These are phyloP conservation scores for Wallacemonas sp. DNA, from an alignment of 208 protist species.

Conservation along the genomic window DNA sequence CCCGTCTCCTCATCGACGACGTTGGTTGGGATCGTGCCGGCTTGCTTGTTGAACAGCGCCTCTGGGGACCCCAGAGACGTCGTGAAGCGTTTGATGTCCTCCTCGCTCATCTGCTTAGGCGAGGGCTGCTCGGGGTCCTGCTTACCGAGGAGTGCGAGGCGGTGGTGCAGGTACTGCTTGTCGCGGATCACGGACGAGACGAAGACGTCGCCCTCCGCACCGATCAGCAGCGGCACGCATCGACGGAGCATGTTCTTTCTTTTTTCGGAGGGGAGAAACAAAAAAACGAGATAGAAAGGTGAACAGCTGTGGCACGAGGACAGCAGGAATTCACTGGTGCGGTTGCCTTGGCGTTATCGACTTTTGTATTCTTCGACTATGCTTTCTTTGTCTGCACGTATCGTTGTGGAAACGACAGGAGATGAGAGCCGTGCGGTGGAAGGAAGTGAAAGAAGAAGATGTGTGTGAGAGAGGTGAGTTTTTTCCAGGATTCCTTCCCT, in stretches of 20 bases:
- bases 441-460: too few relatives aligned
- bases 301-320: too few relatives aligned
- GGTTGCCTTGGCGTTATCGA: too few relatives aligned
- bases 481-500: too few relatives aligned
- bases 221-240: constrained; percentile 57
- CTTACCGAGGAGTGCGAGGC: constrained; percentile 81
- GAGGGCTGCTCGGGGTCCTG: constrained; percentile 39
- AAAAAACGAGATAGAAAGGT: too few relatives aligned
- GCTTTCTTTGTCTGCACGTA: too few relatives aligned
- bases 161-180: constrained; percentile 79
- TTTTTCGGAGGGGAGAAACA: too few relatives aligned
- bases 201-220: constrained; percentile 66
- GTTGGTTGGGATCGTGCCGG: constrained; percentile 74
- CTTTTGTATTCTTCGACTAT: too few relatives aligned
- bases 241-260: constrained; percentile 58
- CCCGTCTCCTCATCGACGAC: constrained; percentile 87
- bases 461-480: too few relatives aligned
- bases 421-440: too few relatives aligned
- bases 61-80: constrained; percentile 79
- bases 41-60: constrained; percentile 85
- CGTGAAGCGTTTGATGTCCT: constrained; percentile 84
- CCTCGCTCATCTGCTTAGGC: constrained; percentile 56
- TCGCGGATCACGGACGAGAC: constrained; percentile 70
- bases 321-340: too few relatives aligned
- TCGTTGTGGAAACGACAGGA: too few relatives aligned